A percentile compares a stretch with the other conserved stretches of the same genome.
phyloP scores from a whole-genome alignment of 2,329 filamentous ascomycete genomes.

The Calonectria pseudoreteaudii region DNA sequence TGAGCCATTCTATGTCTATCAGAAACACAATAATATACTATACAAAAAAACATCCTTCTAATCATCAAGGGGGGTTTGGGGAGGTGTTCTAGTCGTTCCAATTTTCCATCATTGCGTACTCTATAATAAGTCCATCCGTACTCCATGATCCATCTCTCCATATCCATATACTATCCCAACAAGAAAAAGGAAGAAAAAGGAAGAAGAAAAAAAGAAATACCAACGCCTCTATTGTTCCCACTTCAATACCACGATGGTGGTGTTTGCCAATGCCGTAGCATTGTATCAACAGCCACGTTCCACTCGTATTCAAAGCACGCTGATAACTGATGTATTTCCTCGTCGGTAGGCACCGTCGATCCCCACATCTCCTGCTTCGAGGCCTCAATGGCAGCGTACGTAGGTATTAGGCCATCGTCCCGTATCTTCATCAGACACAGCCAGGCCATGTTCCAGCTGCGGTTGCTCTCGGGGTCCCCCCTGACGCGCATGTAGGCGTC shows the following conservation, averaged over 20 bases:
- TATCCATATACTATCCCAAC: not conserved
- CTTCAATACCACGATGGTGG: constrained; percentile 67
- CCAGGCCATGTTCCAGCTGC: constrained; percentile 84
- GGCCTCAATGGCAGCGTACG: constrained; percentile 72
- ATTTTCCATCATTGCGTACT: not conserved
- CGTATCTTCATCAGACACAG: constrained; percentile 75
- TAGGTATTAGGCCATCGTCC: constrained; percentile 70
- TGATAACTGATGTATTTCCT: constrained; percentile 69
- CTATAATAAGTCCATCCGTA: not conserved
- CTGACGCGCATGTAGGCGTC: constrained; percentile 75
- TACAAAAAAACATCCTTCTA: not conserved
- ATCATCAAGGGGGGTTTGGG: not conserved
- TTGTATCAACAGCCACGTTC: constrained; percentile 71
- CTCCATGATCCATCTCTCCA: not conserved
- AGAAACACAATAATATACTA: not conserved
- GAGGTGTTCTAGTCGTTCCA: not conserved
- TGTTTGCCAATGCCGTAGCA: constrained; percentile 76
- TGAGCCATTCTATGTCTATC: not conserved
- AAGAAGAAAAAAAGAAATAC: not conserved
- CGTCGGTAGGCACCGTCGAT: constrained; percentile 63
- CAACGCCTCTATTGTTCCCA: not conserved
- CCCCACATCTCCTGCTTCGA: constrained; percentile 78
- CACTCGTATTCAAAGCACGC: constrained; percentile 75
- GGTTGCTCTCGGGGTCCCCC: constrained; percentile 72
- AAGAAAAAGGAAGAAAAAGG: not conserved